Evolutionary conservation across 108 stramenopile genomes (phyloP), one percentile per base, ranked within the genome.

Genomic region (Pseudonitzschia multiseries): DNA sequence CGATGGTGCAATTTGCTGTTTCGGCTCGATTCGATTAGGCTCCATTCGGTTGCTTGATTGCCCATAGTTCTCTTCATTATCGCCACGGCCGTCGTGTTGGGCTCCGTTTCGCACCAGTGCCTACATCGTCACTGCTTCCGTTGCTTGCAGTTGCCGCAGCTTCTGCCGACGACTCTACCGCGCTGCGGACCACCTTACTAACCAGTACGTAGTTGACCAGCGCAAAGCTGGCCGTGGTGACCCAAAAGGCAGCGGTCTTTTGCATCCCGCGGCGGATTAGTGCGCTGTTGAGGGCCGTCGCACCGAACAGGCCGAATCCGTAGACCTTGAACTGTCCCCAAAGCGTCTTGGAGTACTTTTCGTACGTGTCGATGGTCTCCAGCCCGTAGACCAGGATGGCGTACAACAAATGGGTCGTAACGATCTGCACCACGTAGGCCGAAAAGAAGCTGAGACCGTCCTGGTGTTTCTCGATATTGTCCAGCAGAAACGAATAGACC

Each of bases 371-470:
- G 52, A 83, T 83, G 44, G 67, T 78, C 13, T 74, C 48, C 33
- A 83, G n/a, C 14, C 81, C 81, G 44, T 78, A 83, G 14, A 83
- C 81, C 48, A 83, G 51, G 18, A 74, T 29, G 13, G 81, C 81
- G 60, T 78, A 71, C 22, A 83, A 29, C 31, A 68, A 68, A 66
- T 83, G 81, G 33, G 73, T 72, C 15, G 71, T 67, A 44, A 78
- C 46, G 48, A 83, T 78, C 22, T 83, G 77, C 27, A 78, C 40
- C 0, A 78, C 0, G 42, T 78, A 83, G 21, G 60, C 81, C 2
- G 66, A 27, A 26, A 78, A 71, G 69, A 77, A 83, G 53, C 72
- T 59, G 10, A 75, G 36, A 3, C 65, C 50, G 42, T 78, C 77
- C 41, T 71, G 61, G 50, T 70, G 75, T 15, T 65, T 33, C 21